Conservation (phyloP, 306 rosid species). For the Prunus fruticosa region DNA sequence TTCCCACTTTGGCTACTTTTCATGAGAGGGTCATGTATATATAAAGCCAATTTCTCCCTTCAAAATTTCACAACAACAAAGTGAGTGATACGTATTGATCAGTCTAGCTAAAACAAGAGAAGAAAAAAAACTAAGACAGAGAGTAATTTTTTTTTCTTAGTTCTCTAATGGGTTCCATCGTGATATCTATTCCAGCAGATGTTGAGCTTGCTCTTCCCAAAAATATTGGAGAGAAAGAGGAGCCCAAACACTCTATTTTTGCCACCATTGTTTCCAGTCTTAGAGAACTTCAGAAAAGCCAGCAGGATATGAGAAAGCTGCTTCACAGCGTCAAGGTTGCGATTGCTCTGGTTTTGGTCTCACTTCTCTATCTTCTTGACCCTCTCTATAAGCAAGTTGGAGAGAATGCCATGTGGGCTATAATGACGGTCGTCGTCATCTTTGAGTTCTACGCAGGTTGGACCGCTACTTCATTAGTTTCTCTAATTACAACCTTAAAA, state of each 20-base stretch:
- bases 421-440: conserved; percentile 85
- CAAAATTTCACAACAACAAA: conserved; percentile 6
- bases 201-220: conserved; percentile 16
- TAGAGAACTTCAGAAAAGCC: conserved; percentile 17
- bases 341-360: conserved; percentile 66
- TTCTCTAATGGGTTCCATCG: conserved; percentile 31
- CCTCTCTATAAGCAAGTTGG: conserved; percentile 73
- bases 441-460: conserved; percentile 86
- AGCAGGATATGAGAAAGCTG: conserved; percentile 37
- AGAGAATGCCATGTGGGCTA: conserved; percentile 96
- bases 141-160: background rate
- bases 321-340: conserved; percentile 81
- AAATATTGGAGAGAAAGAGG: conserved; percentile 16
- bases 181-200: conserved; percentile 36
- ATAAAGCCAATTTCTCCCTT: conserved; percentile 25
- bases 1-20: conserved; percentile 21
- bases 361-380: conserved; percentile 67
- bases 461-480: no score
- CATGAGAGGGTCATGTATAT: conserved; percentile 12
- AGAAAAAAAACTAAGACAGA: background rate
- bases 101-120: background rate
- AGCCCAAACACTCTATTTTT: conserved; percentile 14
- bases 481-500: no score
- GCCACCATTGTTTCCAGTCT: conserved; percentile 9
- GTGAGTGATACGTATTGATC: background rate